Percentiles rank a stretch among this genome's conserved stretches.
These are phyloP conservation scores for Thermothielavioides terrestris DNA, from an alignment of 495 filamentous ascomycete species.

Conservation along the genomic window DNA sequence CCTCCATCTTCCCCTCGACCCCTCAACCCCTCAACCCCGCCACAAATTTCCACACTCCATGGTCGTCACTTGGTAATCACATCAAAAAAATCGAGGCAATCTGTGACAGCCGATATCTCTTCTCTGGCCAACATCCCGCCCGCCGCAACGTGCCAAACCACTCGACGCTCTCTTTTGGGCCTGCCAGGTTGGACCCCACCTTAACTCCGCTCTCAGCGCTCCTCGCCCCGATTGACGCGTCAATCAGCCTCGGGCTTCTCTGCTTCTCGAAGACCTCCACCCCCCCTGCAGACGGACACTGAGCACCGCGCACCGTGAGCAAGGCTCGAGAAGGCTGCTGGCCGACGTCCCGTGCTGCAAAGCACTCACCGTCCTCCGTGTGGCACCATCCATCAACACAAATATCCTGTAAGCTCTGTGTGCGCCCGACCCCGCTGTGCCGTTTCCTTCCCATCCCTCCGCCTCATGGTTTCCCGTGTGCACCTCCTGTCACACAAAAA, in stretches of 20 bases:
- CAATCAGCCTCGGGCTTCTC: background rate
- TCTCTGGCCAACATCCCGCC: background rate
- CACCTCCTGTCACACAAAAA: background rate
- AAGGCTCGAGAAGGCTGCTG: background rate
- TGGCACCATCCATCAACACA: background rate
- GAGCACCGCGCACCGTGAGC: background rate
- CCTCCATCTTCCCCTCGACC: background rate
- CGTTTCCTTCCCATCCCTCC: background rate
- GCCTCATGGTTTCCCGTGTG: background rate
- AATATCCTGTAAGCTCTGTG: conserved; percentile 7
- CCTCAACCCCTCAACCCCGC: background rate
- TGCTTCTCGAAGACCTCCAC: conserved; percentile 10
- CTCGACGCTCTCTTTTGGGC: background rate
- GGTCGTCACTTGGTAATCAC: background rate
- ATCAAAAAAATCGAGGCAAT: background rate
- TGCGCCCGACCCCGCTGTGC: conserved; percentile 4
- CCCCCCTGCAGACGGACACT: conserved; percentile 10
- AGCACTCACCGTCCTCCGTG: conserved; percentile 3
- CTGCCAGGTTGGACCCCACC: conserved; percentile 4
- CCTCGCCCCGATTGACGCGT: background rate
- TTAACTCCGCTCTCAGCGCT: background rate
- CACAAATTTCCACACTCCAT: conserved; percentile 5
- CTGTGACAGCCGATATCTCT: background rate
- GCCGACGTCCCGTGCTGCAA: background rate
- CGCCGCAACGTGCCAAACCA: background rate